Conservation (phyloP, 1,284 basidiomycete genomes). For the Rhodofomes roseus region DNA sequence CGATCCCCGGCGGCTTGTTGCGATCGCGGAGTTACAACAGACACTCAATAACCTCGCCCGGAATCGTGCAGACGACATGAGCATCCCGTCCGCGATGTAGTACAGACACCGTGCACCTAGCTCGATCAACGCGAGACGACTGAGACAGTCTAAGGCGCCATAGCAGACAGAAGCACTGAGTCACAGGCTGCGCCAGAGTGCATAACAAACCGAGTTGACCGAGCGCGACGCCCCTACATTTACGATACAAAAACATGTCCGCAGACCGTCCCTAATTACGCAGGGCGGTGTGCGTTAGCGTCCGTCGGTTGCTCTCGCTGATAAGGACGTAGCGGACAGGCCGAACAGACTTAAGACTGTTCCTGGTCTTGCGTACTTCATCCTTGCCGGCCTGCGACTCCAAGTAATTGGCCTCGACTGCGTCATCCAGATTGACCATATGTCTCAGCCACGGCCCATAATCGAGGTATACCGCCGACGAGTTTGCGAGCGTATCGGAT, state of each 20-base stretch:
- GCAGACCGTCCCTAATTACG: not conserved
- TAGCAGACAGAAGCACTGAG: not conserved
- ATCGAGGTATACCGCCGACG: conserved; percentile 52
- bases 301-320: conserved; percentile 32
- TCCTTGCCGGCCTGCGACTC: conserved; percentile 24
- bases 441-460: conserved; percentile 67
- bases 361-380: conserved; percentile 48
- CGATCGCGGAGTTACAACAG: not conserved
- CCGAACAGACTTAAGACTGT: conserved; percentile 44
- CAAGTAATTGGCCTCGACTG: conserved; percentile 30
- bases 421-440: conserved; percentile 72
- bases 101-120: not conserved
- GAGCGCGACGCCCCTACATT: not conserved
- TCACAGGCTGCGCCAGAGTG: no score
- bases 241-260: not conserved
- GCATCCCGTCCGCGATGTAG: not conserved
- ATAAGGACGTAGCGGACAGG: conserved; percentile 38
- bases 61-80: not conserved
- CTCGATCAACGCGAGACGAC: not conserved
- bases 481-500: not conserved
- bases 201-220: conserved; percentile 1
- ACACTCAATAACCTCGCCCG: not conserved
- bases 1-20: not conserved
- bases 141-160: not conserved
- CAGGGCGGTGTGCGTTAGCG: conserved; percentile 18